Conservation (phyloP, 75 land plant species). For the Selaginella tamariscina region DNA sequence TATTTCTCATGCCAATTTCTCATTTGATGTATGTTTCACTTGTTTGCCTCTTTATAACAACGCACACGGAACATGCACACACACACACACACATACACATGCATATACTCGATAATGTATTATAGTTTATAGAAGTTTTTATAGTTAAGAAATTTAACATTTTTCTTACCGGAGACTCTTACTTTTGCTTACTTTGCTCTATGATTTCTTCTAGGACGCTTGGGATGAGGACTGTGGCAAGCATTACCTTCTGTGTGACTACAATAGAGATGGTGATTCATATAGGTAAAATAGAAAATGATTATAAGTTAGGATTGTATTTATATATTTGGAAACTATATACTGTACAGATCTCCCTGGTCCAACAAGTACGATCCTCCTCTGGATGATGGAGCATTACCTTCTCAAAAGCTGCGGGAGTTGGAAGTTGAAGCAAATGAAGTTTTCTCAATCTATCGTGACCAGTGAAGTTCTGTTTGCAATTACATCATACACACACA, state of each 20-base stretch:
- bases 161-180: too few relatives aligned
- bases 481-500: too few relatives aligned
- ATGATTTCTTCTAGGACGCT: constrained; percentile 32
- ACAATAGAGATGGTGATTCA: constrained; percentile 93
- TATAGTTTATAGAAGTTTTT: too few relatives aligned
- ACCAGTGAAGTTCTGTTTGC: constrained; percentile 98
- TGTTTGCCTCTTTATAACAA: too few relatives aligned
- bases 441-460: constrained; percentile 87
- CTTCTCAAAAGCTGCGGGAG: constrained; percentile 60
- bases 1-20: too few relatives aligned
- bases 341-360: constrained; percentile 73
- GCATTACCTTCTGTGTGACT: constrained; percentile 81
- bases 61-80: too few relatives aligned
- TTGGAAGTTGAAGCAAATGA: constrained; percentile 93
- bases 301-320: not conserved
- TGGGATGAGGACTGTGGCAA: constrained; percentile 51
- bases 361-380: constrained; percentile 73
- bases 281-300: constrained; percentile 42
- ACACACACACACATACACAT: too few relatives aligned
- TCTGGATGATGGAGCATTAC: constrained; percentile 65
- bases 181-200: not conserved
- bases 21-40: too few relatives aligned
- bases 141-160: too few relatives aligned
- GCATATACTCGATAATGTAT: too few relatives aligned
- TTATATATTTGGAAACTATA: not conserved